A percentile compares a stretch with the other conserved stretches of the same genome.
phyloP scores from a whole-genome alignment of 1,284 basidiomycete genomes.

The Xerocomus amazonicus region DNA sequence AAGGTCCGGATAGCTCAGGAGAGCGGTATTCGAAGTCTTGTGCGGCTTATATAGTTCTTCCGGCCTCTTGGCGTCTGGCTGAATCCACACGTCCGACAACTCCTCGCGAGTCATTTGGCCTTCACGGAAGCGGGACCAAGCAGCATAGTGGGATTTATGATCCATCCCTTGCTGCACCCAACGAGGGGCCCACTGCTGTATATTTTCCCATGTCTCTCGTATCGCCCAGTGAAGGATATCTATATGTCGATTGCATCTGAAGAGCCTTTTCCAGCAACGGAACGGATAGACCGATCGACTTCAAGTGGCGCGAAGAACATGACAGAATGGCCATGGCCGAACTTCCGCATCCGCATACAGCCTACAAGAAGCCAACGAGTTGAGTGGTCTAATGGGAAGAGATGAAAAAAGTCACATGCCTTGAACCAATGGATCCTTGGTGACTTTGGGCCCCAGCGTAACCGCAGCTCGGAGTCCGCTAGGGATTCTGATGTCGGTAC shows the following conservation, averaged over 20 bases:
- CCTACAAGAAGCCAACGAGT: slow-evolving; percentile 26
- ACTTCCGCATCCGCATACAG: slow-evolving; percentile 50
- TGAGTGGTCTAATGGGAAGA: too few relatives aligned
- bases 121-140: slow-evolving; percentile 28
- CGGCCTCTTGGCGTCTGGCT: slow-evolving; percentile 38
- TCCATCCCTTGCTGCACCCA: slow-evolving; percentile 51
- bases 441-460: slow-evolving; percentile 51
- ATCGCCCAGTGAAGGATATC: slow-evolving; percentile 48
- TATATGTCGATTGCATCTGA: slow-evolving; percentile 16
- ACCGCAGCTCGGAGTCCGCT: slow-evolving; percentile 43
- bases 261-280: slow-evolving; percentile 9
- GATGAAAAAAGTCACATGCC: too few relatives aligned
- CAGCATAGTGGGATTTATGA: slow-evolving; percentile 33
- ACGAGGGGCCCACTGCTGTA: slow-evolving; percentile 37
- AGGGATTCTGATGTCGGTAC: slow-evolving; percentile 41
- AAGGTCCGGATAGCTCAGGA: too few relatives aligned
- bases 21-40: too few relatives aligned
- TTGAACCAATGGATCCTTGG: slow-evolving; percentile 53
- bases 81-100: slow-evolving; percentile 35
- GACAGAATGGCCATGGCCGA: slow-evolving; percentile 48
- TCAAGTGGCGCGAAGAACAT: slow-evolving; percentile 50
- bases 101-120: not conserved
- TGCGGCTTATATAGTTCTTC: slow-evolving; percentile 37
- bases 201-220: slow-evolving; percentile 43
- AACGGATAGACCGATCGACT: slow-evolving; percentile 41